A percentile compares a stretch with the other conserved stretches of the same genome.
Conservation (phyloP, 305 asterid species). For the Andrographis paniculata region DNA sequence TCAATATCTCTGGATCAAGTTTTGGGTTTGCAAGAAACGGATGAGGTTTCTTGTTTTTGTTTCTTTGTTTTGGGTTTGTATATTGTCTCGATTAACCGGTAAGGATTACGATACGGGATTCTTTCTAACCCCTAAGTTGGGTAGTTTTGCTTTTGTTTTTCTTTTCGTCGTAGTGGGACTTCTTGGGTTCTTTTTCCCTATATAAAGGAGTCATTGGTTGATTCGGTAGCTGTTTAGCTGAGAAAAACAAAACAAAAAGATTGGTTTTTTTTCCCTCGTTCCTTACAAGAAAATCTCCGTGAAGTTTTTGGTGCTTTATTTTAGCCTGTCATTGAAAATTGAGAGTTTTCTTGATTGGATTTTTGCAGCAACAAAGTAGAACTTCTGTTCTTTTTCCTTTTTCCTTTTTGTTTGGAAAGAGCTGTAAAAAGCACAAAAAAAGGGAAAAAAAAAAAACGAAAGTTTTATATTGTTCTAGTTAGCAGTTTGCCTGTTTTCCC, state of each 20-base stretch:
- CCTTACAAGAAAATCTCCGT: constrained; percentile 53
- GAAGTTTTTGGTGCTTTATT: constrained; percentile 80
- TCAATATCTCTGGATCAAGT: not conserved
- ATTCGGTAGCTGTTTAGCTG: constrained; percentile 25
- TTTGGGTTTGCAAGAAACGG: not conserved
- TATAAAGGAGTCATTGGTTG: constrained; percentile 19
- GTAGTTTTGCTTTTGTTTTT: constrained; percentile 7
- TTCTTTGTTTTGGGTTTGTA: not conserved
- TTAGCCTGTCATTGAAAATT: constrained; percentile 71
- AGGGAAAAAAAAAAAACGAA: constrained; percentile 4
- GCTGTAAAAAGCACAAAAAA: constrained; percentile 2
- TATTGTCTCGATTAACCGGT: not conserved
- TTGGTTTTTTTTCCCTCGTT: constrained; percentile 26
- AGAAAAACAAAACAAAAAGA: constrained; percentile 5
- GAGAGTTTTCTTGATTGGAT: constrained; percentile 66
- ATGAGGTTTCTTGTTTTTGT: not conserved
- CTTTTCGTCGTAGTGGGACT: constrained; percentile 11
- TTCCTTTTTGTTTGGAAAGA: not conserved
- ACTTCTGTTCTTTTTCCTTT: not conserved
- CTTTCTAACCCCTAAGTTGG: not conserved
- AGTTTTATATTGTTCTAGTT: constrained; percentile 15
- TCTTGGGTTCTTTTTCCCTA: constrained; percentile 29
- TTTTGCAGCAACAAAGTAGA: constrained; percentile 9
- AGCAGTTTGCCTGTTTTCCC: not conserved
- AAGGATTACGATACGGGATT: not conserved